Conservation (phyloP, 2,329 filamentous ascomycete species). For the Diaporthe citri region DNA sequence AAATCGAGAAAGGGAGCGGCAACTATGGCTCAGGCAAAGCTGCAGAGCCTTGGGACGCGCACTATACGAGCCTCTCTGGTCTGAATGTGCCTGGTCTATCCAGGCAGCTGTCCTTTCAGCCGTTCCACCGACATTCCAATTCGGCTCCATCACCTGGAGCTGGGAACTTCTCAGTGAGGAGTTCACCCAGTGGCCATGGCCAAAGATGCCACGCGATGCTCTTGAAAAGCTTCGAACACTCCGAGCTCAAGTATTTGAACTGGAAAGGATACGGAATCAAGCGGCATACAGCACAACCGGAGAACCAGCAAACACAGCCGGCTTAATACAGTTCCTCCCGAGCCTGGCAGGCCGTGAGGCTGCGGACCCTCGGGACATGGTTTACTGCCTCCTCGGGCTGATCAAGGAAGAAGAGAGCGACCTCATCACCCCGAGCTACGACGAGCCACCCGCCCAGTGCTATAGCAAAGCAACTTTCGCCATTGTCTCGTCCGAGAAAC, state of each 20-base stretch:
- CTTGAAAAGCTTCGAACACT: background rate
- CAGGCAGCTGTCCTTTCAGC: conserved; percentile 1
- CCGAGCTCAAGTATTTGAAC: background rate
- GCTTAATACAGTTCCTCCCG: conserved; percentile 5
- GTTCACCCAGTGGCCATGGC: background rate
- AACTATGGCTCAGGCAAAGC: conserved; percentile 10
- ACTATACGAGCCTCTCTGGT: conserved; percentile 11
- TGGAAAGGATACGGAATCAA: background rate
- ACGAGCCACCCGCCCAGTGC: conserved; percentile 4
- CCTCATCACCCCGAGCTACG: conserved; percentile 3
- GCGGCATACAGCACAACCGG: no score
- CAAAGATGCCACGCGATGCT: background rate
- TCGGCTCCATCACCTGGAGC: conserved; percentile 1
- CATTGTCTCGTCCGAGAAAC: conserved; percentile 13
- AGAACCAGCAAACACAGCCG: no score
- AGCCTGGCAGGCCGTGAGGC: conserved; percentile 14
- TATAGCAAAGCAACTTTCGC: conserved; percentile 20
- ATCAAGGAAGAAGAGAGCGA: background rate
- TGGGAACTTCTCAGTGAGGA: conserved; percentile 1
- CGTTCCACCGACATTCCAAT: background rate
- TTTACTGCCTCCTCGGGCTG: conserved; percentile 6
- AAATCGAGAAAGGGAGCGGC: background rate
- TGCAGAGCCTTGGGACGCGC: conserved; percentile 1
- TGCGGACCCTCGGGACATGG: conserved; percentile 4
- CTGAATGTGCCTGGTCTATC: conserved; percentile 19